These are phyloP conservation scores for Volvox africanus DNA, from an alignment of 139 green algal species.

Conservation along the genomic window DNA sequence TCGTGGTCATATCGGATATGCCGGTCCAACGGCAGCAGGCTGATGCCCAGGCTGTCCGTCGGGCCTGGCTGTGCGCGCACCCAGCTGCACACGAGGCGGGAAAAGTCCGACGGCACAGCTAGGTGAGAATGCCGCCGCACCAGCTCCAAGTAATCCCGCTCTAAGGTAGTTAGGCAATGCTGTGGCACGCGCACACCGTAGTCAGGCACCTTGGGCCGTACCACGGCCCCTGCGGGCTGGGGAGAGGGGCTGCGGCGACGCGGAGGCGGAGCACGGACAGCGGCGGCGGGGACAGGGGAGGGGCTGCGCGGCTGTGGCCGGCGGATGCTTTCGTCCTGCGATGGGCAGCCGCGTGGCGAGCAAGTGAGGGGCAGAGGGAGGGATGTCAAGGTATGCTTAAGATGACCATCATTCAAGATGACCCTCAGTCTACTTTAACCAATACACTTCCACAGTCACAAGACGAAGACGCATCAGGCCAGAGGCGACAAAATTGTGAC, in stretches of 20 bases:
- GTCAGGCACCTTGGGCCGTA: neutral
- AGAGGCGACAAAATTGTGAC: too few relatives aligned
- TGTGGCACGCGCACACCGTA: constrained; percentile 51
- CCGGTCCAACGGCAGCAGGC: constrained; percentile 60
- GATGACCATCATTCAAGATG: too few relatives aligned
- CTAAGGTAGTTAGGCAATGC: constrained; percentile 44
- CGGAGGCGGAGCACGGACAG: constrained; percentile 14
- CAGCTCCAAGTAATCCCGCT: constrained; percentile 67
- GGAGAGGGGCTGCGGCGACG: constrained; percentile 23
- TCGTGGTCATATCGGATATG: constrained; percentile 64
- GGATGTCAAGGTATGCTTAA: too few relatives aligned
- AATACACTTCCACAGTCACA: too few relatives aligned
- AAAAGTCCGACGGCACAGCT: constrained; percentile 67
- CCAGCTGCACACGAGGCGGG: constrained; percentile 53
- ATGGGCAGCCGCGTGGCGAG: neutral
- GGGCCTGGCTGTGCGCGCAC: neutral
- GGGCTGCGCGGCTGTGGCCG: constrained; percentile 15
- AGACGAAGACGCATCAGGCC: too few relatives aligned
- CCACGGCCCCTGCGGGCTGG: neutral
- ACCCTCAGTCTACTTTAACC: too few relatives aligned
- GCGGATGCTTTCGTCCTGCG: constrained; percentile 10
- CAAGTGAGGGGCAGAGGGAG: neutral
- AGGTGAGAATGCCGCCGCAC: constrained; percentile 64
- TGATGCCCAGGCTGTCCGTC: constrained; percentile 54
- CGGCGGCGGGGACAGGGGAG: neutral